Percentiles rank a stretch among this genome's conserved stretches.
Evolutionary conservation across 176 grass and related monocot species (phyloP).

Genomic region (Pharus latifolius): DNA sequence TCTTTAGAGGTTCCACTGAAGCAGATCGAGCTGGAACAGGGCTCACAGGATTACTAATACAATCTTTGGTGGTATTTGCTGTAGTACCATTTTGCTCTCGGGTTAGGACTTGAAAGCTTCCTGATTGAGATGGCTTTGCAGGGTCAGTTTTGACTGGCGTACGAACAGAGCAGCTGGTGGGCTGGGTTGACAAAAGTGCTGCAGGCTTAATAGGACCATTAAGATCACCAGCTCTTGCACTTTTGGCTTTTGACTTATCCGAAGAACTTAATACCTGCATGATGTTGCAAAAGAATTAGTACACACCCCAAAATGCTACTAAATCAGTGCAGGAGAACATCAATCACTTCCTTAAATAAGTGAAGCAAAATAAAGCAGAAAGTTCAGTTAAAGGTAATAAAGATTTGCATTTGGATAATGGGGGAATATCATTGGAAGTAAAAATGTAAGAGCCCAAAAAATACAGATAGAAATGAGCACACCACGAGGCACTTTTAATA

Average conservation of each 20-base stretch:
- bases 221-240: conserved; percentile 40
- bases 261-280: conserved; percentile 30
- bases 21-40: conserved; percentile 42
- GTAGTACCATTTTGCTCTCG: conserved; percentile 48
- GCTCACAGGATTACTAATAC: conserved; percentile 24
- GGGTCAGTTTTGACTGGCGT: conserved; percentile 42
- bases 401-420: neutral
- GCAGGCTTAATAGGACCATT: conserved; percentile 37
- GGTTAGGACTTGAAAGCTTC: conserved; percentile 60
- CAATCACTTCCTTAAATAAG: neutral
- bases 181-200: conserved; percentile 28
- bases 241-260: conserved; percentile 55
- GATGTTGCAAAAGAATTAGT: conserved; percentile 6
- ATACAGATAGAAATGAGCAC: neutral
- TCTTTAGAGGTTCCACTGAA: conserved; percentile 39
- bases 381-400: neutral
- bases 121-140: conserved; percentile 41
- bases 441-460: neutral
- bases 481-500: neutral
- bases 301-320: neutral
- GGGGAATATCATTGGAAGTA: neutral
- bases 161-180: conserved; percentile 22
- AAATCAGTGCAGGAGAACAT: conserved; percentile 8
- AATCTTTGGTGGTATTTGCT: conserved; percentile 40
- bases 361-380: neutral